Conservation (phyloP, 1,284 basidiomycete genomes). For the Xerocomus amazonicus region DNA sequence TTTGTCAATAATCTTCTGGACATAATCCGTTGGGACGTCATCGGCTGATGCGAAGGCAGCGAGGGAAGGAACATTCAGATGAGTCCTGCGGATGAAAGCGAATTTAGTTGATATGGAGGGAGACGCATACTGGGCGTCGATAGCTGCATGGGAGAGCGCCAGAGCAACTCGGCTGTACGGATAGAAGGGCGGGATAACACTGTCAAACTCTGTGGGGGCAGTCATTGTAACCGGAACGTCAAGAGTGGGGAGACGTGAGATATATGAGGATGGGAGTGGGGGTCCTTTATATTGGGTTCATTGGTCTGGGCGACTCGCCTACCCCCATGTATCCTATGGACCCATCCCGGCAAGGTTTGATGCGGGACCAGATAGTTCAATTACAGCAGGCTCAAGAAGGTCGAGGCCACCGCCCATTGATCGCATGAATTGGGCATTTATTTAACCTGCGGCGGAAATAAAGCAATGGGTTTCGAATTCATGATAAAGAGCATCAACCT, state of each 20-base stretch:
- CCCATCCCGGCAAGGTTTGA: background rate
- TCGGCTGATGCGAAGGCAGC: background rate
- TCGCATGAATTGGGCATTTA: background rate
- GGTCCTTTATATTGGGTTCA: background rate
- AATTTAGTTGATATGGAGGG: background rate
- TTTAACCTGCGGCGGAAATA: no score
- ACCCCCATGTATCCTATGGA: background rate
- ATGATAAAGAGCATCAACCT: background rate
- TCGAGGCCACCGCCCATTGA: background rate
- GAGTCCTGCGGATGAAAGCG: background rate
- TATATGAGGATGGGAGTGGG: background rate
- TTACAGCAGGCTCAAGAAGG: background rate
- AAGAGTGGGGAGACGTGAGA: background rate
- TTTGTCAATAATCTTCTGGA: background rate
- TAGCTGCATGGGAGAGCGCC: background rate
- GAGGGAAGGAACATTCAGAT: background rate
- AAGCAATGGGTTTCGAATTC: no score
- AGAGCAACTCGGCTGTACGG: background rate
- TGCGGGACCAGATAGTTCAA: background rate
- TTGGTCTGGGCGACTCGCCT: background rate
- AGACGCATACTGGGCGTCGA: background rate
- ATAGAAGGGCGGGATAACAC: background rate
- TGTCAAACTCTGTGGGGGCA: background rate
- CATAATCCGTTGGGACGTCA: background rate
- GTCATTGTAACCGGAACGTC: background rate